These are phyloP conservation scores for Monilinia polystroma DNA, from an alignment of 2,329 filamentous ascomycete genomes.

Conservation along the genomic window DNA sequence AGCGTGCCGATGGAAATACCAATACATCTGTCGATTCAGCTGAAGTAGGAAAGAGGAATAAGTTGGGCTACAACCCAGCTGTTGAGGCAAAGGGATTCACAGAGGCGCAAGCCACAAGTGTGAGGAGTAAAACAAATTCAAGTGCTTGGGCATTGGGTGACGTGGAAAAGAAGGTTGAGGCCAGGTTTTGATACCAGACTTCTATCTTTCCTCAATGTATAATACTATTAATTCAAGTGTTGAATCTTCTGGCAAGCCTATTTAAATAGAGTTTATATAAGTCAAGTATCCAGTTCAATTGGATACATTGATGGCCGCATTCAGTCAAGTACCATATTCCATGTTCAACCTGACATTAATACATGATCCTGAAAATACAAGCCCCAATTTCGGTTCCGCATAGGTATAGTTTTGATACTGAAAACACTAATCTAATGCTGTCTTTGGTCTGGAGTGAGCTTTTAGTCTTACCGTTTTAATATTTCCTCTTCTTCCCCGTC, in stretches of 20 bases:
- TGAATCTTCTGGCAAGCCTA: not conserved
- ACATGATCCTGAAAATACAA: too few species aligned
- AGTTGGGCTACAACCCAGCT: slow-evolving; percentile 88
- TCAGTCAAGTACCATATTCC: too few species aligned
- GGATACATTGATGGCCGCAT: too few species aligned
- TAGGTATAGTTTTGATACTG: too few species aligned
- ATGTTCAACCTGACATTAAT: too few species aligned
- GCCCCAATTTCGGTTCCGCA: too few species aligned
- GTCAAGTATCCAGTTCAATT: too few species aligned
- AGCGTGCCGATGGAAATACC: slow-evolving; percentile 73
- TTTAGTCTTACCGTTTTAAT: too few species aligned
- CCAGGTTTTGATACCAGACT: slow-evolving; percentile 53
- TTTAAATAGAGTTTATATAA: too few species aligned
- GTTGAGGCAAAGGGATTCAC: slow-evolving; percentile 88
- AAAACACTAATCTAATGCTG: too few species aligned
- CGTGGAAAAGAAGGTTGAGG: slow-evolving; percentile 69
- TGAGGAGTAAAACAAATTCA: slow-evolving; percentile 64
- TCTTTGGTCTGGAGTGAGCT: too few species aligned
- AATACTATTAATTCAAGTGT: not conserved
- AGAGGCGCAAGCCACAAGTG: slow-evolving; percentile 65
- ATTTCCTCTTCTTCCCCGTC: too few species aligned
- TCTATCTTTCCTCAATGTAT: not conserved
- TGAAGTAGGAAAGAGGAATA: slow-evolving; percentile 63
- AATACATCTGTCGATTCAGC: slow-evolving; percentile 61
- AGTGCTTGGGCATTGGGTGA: slow-evolving; percentile 80